Conservation (phyloP, 805 yeast species). For the Suhomyces xylopsoci region DNA sequence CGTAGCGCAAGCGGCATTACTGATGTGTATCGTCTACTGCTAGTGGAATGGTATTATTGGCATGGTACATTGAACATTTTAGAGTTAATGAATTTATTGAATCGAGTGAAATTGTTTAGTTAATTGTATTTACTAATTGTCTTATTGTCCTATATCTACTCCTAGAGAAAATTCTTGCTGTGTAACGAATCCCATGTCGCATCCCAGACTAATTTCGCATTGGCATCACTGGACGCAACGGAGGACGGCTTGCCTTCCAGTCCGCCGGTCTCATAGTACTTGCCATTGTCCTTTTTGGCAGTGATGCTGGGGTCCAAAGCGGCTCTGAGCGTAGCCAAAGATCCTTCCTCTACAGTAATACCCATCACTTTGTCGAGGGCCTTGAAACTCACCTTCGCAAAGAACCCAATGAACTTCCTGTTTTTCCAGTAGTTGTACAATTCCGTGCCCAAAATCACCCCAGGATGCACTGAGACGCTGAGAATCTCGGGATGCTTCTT, state of each 20-base stretch:
- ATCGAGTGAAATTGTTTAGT: too few relatives aligned
- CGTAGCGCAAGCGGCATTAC: background rate
- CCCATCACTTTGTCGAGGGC: constrained; percentile 19
- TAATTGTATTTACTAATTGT: background rate
- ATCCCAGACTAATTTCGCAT: constrained; percentile 28
- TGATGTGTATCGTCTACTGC: too few relatives aligned
- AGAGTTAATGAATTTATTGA: too few relatives aligned
- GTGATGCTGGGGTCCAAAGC: constrained; percentile 28
- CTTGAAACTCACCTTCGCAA: constrained; percentile 14
- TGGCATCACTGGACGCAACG: constrained; percentile 20
- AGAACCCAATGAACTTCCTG: constrained; percentile 18
- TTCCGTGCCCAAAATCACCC: constrained; percentile 32
- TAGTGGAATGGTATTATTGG: too few relatives aligned
- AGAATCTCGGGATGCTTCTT: constrained; percentile 28
- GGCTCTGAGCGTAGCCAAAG: constrained; percentile 30
- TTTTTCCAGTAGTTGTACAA: constrained; percentile 29
- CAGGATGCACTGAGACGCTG: constrained; percentile 38
- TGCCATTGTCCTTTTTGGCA: constrained; percentile 23
- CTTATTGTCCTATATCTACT: too few relatives aligned
- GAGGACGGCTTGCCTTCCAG: constrained; percentile 17
- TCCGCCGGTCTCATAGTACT: constrained; percentile 34
- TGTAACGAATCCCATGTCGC: constrained; percentile 17
- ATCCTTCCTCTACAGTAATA: constrained; percentile 33
- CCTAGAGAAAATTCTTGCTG: constrained; percentile 3
- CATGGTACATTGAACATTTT: too few relatives aligned